Percentiles rank a stretch among this genome's conserved stretches.
Conservation (phyloP, 2,329 filamentous ascomycete genomes). For the Aspergillus proliferans region DNA sequence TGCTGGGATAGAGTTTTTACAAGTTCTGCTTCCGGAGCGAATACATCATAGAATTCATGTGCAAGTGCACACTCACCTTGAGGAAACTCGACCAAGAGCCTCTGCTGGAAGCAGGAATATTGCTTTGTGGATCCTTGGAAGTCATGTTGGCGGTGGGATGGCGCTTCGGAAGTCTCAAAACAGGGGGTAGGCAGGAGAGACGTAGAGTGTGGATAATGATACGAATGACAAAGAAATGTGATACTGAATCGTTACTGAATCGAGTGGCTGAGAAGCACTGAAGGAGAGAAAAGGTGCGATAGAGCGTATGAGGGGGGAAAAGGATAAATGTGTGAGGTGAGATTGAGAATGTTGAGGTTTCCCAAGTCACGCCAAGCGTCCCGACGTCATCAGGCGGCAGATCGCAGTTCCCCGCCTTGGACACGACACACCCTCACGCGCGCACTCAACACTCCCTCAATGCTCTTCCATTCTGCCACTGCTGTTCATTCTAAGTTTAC, state of each 20-base stretch:
- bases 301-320: constrained; percentile 6
- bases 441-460: not conserved
- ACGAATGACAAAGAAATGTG: no score
- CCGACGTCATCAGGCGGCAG: constrained; percentile 5
- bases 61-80: constrained; percentile 28
- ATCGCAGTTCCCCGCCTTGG: not conserved
- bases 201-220: no score
- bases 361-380: constrained; percentile 1
- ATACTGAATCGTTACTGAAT: no score
- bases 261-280: not conserved
- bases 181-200: constrained; percentile 1
- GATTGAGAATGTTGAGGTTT: constrained; percentile 1
- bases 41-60: not conserved
- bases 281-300: constrained; percentile 1
- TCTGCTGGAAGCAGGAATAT: constrained; percentile 37
- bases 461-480: not conserved
- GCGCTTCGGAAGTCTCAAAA: not conserved
- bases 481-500: not conserved
- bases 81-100: constrained; percentile 44
- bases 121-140: constrained; percentile 36
- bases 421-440: not conserved
- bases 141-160: constrained; percentile 14
- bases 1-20: not conserved
- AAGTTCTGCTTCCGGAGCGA: not conserved
- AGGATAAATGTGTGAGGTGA: not conserved